These are phyloP conservation scores for Geotrichum klebahnii DNA, from an alignment of 1,139 yeast genomes.

Conservation along the genomic window DNA sequence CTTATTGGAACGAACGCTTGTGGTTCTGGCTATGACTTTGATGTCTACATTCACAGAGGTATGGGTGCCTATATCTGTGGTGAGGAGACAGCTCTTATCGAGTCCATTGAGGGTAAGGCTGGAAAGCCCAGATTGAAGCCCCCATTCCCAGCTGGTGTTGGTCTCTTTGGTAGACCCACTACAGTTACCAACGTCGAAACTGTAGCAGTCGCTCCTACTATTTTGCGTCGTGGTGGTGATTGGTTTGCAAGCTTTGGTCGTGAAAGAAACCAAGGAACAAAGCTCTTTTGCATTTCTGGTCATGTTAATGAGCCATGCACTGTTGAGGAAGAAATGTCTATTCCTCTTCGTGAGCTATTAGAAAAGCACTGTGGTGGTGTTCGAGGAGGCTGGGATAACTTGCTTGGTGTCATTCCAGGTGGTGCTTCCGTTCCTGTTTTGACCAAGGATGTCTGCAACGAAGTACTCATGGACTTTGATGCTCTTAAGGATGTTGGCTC, in stretches of 20 bases:
- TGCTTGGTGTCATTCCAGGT: slow-evolving; percentile 81
- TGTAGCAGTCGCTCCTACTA: slow-evolving; percentile 83
- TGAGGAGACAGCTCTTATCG: slow-evolving; percentile 84
- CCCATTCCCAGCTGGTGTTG: slow-evolving; percentile 92
- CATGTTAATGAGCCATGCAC: slow-evolving; percentile 90
- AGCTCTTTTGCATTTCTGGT: slow-evolving; percentile 80
- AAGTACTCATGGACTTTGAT: slow-evolving; percentile 78
- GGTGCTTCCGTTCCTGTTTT: slow-evolving; percentile 85
- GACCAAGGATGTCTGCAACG: slow-evolving; percentile 62
- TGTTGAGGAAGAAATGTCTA: slow-evolving; percentile 89
- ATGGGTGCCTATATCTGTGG: slow-evolving; percentile 92
- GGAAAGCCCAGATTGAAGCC: slow-evolving; percentile 92
- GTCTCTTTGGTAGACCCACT: slow-evolving; percentile 83
- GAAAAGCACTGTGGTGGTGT: slow-evolving; percentile 90
- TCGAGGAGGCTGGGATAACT: slow-evolving; percentile 87
- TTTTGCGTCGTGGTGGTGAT: slow-evolving; percentile 79
- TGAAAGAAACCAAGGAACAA: slow-evolving; percentile 77
- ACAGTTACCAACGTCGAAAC: slow-evolving; percentile 89
- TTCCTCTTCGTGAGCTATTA: slow-evolving; percentile 71
- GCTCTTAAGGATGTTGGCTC: slow-evolving; percentile 79
- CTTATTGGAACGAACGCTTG: slow-evolving; percentile 77
- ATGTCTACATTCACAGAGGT: slow-evolving; percentile 78
- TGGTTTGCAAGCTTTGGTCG: slow-evolving; percentile 86
- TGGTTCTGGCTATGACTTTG: slow-evolving; percentile 81
- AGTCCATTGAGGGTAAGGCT: slow-evolving; percentile 83